phyloP scores from a whole-genome alignment of 1,284 basidiomycete species.

The Veloboletus limbatus region DNA sequence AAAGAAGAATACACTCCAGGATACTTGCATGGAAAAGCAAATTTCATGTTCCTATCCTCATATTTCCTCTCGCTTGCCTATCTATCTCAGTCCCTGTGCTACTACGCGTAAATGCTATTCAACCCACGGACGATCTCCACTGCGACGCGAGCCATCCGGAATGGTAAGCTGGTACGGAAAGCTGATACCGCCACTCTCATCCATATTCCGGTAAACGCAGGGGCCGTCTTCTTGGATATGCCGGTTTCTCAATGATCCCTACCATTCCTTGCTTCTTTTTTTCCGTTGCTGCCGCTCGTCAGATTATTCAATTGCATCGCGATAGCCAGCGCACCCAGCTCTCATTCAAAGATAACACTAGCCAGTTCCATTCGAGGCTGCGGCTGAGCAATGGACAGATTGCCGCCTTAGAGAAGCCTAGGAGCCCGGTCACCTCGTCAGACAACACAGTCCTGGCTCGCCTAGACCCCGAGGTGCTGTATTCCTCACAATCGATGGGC shows the following conservation, averaged over 20 bases:
- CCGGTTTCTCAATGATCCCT: conserved; percentile 52
- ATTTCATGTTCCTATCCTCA: conserved; percentile 42
- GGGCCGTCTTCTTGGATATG: conserved; percentile 59
- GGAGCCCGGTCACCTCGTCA: not conserved
- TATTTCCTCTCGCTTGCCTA: conserved; percentile 48
- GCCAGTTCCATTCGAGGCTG: not conserved
- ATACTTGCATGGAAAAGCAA: conserved; percentile 41
- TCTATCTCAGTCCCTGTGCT: conserved; percentile 43
- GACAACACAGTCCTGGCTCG: not conserved
- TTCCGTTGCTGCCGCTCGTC: conserved; percentile 43
- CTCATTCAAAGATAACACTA: not conserved
- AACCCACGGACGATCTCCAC: conserved; percentile 47
- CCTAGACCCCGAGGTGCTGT: not conserved
- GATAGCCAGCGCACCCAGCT: conserved; percentile 2
- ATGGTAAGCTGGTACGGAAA: conserved; percentile 41
- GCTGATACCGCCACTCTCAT: not conserved
- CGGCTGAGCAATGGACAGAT: not conserved
- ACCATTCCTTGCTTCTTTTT: conserved; percentile 51
- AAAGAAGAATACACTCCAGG: conserved; percentile 24
- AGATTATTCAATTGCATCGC: conserved; percentile 34
- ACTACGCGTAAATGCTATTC: conserved; percentile 42
- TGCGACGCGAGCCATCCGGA: conserved; percentile 54
- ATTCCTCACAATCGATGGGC: not conserved
- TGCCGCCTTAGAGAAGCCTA: not conserved
- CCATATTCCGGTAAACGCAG: conserved; percentile 32